Evolutionary conservation across 148 eudicot genomes (phyloP), one percentile per base, ranked within the genome.

Genomic region (Nepenthes mirabilis): DNA sequence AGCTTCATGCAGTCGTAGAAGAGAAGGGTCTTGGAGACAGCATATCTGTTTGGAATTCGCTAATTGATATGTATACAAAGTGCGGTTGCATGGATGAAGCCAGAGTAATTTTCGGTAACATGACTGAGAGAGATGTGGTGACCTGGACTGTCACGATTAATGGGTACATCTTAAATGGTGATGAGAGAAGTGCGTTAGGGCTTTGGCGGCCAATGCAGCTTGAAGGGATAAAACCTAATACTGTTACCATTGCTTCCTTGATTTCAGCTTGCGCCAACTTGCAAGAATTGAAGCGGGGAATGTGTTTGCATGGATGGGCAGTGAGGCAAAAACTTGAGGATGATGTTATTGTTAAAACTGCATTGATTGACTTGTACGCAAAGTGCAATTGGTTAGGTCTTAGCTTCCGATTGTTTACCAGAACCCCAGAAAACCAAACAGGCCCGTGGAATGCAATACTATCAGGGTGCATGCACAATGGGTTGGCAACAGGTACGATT

Each of bases 291-390:
- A 81, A 62, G 64, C 72, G 65, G 2, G 95, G 89, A 32, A 79
- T 62, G 72, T 77, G 81, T 68, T 77, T 83, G 61, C 89, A 86
- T 65, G 84, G 82, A 4, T 86, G 82, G 84, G 81, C 74, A 47
- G 57, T 81, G 57, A 72, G 76, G 69, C 76, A 70, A 40, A 57
- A 77, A 37, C 68, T 81, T n/a, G 76, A 73, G 14, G 14, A 62
- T 43, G 83, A 81, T 70, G 82, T 78, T 32, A 77, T 78, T 54
- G 75, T 81, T 37, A 81, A 77, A 69, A 83, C 95, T 60, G 75
- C 86, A 11, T 60, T 87, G 60, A 74, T 87, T 57, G 86, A 83
- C 64, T 71, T 87, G 79, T 87, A 87, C 62, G 86, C 84, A 32
- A 83, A 87, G 53, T 87, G 89, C 68, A 66, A 65, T 12, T 32